Evolutionary conservation across 169 alveolate species (phyloP).

Genomic region (Eimeria maxima): DNA sequence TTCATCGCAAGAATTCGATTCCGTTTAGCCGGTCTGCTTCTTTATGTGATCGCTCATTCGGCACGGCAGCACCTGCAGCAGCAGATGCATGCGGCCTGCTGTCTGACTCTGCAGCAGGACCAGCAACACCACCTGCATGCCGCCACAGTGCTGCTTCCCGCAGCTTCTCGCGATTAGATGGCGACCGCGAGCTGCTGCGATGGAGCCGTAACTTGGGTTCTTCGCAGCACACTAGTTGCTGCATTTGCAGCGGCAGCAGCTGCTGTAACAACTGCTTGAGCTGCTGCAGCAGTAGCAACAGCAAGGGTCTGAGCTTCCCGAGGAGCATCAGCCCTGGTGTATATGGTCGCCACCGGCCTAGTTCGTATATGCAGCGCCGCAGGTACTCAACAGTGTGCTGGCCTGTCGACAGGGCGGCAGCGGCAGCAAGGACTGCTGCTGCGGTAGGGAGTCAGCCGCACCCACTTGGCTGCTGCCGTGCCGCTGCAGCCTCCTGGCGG

Average conservation of each 20-base stretch:
- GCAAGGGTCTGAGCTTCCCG: neutral
- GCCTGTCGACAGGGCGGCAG: slow-evolving; percentile 51
- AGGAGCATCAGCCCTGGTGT: slow-evolving; percentile 54
- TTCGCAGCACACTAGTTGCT: neutral
- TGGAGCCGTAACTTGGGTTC: neutral
- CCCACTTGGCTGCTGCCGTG: slow-evolving; percentile 59
- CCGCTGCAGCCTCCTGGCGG: slow-evolving; percentile 43
- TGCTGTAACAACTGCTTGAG: slow-evolving; percentile 12
- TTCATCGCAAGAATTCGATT: neutral
- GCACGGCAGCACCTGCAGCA: neutral
- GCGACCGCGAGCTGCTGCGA: slow-evolving; percentile 2
- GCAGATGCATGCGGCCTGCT: slow-evolving; percentile 4
- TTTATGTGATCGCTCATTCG: neutral
- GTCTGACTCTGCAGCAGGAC: neutral
- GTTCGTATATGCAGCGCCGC: slow-evolving; percentile 40
- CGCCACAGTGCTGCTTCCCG: neutral
- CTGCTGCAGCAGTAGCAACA: slow-evolving; percentile 25
- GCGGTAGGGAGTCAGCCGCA: slow-evolving; percentile 33
- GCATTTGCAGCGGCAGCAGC: neutral
- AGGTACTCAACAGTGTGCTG: slow-evolving; percentile 51
- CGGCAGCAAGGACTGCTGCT: slow-evolving; percentile 51
- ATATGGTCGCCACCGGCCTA: neutral
- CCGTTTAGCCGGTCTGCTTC: slow-evolving; percentile 1
- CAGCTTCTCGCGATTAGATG: neutral
- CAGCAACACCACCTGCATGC: slow-evolving; percentile 25